Conservation (phyloP, 2,329 filamentous ascomycete species). For the Fusarium dlaminii region DNA sequence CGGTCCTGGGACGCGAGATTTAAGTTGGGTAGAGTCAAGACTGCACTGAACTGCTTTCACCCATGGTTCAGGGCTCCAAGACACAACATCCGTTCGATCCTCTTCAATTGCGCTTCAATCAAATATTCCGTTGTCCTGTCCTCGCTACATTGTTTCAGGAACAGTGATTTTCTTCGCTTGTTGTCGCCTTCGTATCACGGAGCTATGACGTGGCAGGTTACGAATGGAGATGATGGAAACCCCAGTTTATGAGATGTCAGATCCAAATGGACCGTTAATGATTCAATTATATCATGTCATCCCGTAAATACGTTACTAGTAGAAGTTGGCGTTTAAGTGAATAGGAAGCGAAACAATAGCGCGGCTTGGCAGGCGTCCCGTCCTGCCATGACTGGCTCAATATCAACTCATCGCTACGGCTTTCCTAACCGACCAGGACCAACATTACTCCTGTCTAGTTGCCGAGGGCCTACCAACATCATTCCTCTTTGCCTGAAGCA, state of each 20-base stretch:
- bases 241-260: neutral
- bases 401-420: neutral
- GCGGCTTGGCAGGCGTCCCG: neutral
- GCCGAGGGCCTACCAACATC: too few species aligned
- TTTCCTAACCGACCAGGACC: too few species aligned
- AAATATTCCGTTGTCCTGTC: too few species aligned
- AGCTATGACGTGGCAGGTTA: neutral
- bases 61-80: accelerated
- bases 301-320: accelerated
- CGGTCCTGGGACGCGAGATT: neutral
- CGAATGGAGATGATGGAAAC: accelerated
- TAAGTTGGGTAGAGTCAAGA: neutral
- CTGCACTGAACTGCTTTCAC: accelerated
- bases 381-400: neutral
- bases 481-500: too few species aligned
- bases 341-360: neutral
- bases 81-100: accelerated
- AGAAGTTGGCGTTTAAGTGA: neutral
- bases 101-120: accelerated
- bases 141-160: accelerated
- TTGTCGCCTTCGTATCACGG: too few species aligned
- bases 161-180: accelerated
- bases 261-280: neutral
- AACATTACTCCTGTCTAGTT: too few species aligned
- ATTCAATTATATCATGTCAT: accelerated